Base-by-base conservation (phyloP, 148 eudicot species). In the Vaccinium myrtillus region DNA sequence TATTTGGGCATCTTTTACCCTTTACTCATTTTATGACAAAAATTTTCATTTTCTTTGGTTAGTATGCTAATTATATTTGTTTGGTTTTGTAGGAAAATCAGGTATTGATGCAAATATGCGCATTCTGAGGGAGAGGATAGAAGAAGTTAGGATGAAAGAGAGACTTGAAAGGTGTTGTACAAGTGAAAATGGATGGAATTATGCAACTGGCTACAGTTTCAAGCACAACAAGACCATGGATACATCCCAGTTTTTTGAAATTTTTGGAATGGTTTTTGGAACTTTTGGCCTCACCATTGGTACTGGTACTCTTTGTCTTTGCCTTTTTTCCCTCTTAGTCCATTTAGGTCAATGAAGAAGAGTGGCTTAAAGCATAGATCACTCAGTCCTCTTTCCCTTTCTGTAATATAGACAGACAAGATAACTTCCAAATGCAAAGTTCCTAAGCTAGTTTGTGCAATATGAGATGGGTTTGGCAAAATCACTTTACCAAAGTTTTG, bases 181-280 rank as follows among this genome's bases (percentile, higher is more conserved):
- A 36, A 63, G 5, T 59, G 86, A 65, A 50, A 75, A n/a, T 58
- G 91, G 92, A 23, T 89, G 92, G 91, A 87, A 86, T 13, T 84
- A 86, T 63, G 78, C 81, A 61, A 1, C 86, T 49, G 75, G 14
- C 0, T 58, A 83, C 48, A 9, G 58, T 5, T 48, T 32, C 58
- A 81, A 83, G 39, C 55, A 16, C 77, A 87, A 73, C 55, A 50
- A 51, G 46, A 21, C 61, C 1, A 4, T 21, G 58, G 63, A 69
- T 27, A 7, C 54, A 15, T 18, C 80, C 81, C 51, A 80, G 67
- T 83, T 83, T 30, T 15, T 85, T 50, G 75, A 87, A 61, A 70
- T 86, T 15, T 32, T 87, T 50, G 86, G 87, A 46, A 5, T 32
- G 71, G 81, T 84, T 79, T 46, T 53, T 75, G 88, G 87, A 30